Percentiles rank a stretch among this genome's conserved stretches.
Conservation (phyloP, 1,284 basidiomycete species). For the Ganoderma boninense region DNA sequence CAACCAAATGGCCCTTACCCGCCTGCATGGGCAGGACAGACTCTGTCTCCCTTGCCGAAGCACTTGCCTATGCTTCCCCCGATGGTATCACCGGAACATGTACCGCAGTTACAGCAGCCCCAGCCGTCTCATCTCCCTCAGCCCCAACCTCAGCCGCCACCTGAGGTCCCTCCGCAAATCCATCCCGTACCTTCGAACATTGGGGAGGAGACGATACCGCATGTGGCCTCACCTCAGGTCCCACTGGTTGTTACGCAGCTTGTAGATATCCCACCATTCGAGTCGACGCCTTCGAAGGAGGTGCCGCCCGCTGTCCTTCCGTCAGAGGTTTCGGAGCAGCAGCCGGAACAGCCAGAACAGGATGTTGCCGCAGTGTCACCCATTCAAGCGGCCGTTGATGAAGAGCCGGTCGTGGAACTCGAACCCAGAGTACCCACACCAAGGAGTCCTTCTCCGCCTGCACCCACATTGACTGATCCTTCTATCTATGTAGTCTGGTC, state of each 20-base stretch:
- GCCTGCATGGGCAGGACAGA: constrained; percentile 38
- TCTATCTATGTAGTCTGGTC: constrained; percentile 70
- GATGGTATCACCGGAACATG: constrained; percentile 28
- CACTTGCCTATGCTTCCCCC: constrained; percentile 47
- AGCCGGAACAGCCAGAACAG: background rate
- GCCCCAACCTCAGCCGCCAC: constrained; percentile 18
- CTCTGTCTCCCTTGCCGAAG: constrained; percentile 47
- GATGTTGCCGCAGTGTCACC: background rate
- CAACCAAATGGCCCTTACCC: constrained; percentile 40
- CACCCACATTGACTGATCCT: constrained; percentile 12
- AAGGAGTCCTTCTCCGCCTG: constrained; percentile 22
- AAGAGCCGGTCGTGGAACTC: background rate
- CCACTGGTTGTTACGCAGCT: background rate
- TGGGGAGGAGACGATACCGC: constrained; percentile 1
- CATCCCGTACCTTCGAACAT: constrained; percentile 1
- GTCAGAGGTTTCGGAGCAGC: background rate
- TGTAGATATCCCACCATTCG: constrained; percentile 4
- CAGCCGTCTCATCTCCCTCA: constrained; percentile 22
- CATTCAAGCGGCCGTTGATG: background rate
- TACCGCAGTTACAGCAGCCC: constrained; percentile 24
- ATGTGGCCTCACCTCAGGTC: constrained; percentile 12
- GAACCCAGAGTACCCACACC: constrained; percentile 17
- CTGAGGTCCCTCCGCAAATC: constrained; percentile 15
- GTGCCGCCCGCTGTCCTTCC: background rate
- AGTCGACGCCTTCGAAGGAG: constrained; percentile 8